Evolutionary conservation across 2,329 filamentous ascomycete species (phyloP), one percentile per base, ranked within the genome.

Genomic region (Stagonosporopsis chrysanthemi): DNA sequence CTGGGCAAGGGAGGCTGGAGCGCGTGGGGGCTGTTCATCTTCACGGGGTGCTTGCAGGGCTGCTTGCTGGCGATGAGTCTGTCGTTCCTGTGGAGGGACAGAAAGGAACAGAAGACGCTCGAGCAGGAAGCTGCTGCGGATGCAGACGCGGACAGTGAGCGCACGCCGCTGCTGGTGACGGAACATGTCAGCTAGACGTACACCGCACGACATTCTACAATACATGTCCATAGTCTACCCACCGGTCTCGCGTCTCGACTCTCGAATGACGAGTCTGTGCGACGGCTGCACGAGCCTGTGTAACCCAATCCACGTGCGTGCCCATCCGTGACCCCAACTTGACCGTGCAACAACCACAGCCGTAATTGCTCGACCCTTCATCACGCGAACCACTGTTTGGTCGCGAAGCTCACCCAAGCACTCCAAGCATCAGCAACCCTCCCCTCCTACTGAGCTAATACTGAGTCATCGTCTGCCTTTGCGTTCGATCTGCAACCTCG

Each of bases 1-100:
- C 83, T 97, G 19, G 95, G 95, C 0, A 83, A 82, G 69, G 87
- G 84, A 31, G 94, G 94, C 0, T 99, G 95, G 95, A 97, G 93
- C 77, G 92, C 92, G 0, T 99, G 95, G 95, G 88, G 92, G 9
- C 88, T 98, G 14, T 96, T 94, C 71, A 82, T 97, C 41, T 82
- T 98, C 48, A 97, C 93, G 0, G 95, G 94, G 1, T 78, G 83
- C 54, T 84, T 98, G 81, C 95, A 99, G 75, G 94, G 92, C 17
- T 84, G 86, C 9, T 79, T 99, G 53, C 81, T 99, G 39, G 80
- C 75, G 23, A 90, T 99, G 89, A 92, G 88, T 22, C 84, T 97
- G 59, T 87, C 86, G 66, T 98, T 93, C 72, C 83, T 92, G 76
- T 72, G 88, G 61, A 77, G 80, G 56, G 78, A 80, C 26, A 67